Base-by-base conservation (phyloP, 169 alveolate species). In the Plasmodium berghei region DNA sequence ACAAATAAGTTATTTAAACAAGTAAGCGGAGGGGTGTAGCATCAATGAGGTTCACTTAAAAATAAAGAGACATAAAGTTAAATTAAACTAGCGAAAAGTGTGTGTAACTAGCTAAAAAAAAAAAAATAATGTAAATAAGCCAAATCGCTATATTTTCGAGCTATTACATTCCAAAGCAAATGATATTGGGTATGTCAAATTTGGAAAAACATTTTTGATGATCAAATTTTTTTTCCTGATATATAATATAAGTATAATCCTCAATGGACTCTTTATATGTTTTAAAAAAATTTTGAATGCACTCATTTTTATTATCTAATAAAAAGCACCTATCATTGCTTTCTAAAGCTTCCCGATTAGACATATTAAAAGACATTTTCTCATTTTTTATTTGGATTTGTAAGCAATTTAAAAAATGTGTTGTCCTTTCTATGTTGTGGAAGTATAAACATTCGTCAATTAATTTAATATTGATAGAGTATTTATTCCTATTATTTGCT, bases 401-500 rank as follows among this genome's bases (percentile, higher is more conserved):
- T 70, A 77, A 22, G 12, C 89, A 77, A 2, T 63, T 24, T 24
- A 77, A 40, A 10, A 77, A 24, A 45, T 77, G 54, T 14, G 58
- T 14, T 12, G 89, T 77, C 22, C 89, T 77, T 42, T 52, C 10
- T 18, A 64, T 45, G 58, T 77, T 77, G 46, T 66, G 46, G 12
- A 77, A 26, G 16, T 56, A 58, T 77, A 77, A 49, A 18, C 80
- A 77, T 59, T 77, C 54, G 46, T 77, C 89, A 40, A 77, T 64
- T 22, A 64, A 22, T 12, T 69, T 66, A 46, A 77, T 22, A 34
- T 22, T 77, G 8, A 77, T 1, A 16, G 72, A n/a, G 40, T 34
- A 77, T 9, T 49, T 64, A 70, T 77, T 77, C n/a, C 89, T 28
- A n/a, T 77, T 77, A 34, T 77, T 77, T 14, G 80, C 89, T 52